Conservation (phyloP, 164 flowering plant species). For the Annona squamosa region DNA sequence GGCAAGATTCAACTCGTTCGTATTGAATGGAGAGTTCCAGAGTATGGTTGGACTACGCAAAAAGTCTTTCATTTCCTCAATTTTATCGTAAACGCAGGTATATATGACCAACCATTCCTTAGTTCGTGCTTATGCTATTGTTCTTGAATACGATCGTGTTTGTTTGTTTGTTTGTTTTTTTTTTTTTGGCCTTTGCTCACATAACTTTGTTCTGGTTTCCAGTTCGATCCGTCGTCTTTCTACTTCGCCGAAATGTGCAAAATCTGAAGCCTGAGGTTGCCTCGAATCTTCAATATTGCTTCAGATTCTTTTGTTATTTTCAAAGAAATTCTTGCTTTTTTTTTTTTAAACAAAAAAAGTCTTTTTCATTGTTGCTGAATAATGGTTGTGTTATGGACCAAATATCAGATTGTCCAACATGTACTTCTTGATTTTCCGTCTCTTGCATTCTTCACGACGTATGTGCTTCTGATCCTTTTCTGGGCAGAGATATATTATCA, state of each 20-base stretch:
- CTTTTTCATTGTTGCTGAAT: not conserved
- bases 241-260: constrained; percentile 59
- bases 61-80: constrained; percentile 61
- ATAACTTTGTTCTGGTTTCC: constrained; percentile 13
- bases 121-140: constrained; percentile 1
- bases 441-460: constrained; percentile 90
- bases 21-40: constrained; percentile 58
- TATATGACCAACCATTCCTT: constrained; percentile 1
- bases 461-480: constrained; percentile 82
- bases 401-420: constrained; percentile 62
- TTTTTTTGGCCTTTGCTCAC: not conserved
- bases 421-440: constrained; percentile 85
- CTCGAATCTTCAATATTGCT: not conserved
- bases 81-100: constrained; percentile 55
- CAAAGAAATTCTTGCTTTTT: not conserved
- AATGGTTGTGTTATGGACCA: not conserved
- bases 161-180: not conserved
- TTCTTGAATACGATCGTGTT: not conserved
- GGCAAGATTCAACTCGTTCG: constrained; percentile 47
- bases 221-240: constrained; percentile 72
- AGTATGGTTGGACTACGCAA: constrained; percentile 67
- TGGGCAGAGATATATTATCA: constrained; percentile 99
- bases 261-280: constrained; percentile 57
- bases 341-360: not conserved
- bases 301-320: not conserved